Conservation (phyloP, 345 rosid genomes). For the Gossypium herbaceum region DNA sequence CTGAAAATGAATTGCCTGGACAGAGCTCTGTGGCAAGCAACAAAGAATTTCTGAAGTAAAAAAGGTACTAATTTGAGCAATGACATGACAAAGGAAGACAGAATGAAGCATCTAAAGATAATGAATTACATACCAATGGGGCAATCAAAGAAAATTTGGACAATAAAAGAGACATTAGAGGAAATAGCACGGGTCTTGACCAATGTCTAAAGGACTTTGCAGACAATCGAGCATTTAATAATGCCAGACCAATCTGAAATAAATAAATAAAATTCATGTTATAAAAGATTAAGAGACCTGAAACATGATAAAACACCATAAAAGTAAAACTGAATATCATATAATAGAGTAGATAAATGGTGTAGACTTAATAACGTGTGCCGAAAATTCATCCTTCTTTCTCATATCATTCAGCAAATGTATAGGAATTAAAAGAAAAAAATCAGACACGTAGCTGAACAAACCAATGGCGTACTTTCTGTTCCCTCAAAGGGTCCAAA, state of each 20-base stretch:
- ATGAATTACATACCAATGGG: slow-evolving; percentile 60
- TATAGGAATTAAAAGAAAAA: neutral
- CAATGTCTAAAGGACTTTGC: slow-evolving; percentile 58
- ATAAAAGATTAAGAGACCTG: neutral
- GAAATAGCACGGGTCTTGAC: slow-evolving; percentile 59
- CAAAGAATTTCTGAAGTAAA: slow-evolving; percentile 5
- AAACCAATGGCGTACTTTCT: neutral
- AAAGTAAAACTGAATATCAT: neutral
- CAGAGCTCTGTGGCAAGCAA: slow-evolving; percentile 52
- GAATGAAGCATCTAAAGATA: neutral
- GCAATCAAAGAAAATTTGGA: slow-evolving; percentile 76
- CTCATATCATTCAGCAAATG: neutral
- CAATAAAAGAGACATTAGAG: slow-evolving; percentile 61
- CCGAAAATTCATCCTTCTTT: neutral
- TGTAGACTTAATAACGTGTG: neutral
- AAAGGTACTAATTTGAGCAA: neutral
- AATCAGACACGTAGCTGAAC: neutral
- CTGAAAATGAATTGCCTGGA: slow-evolving; percentile 79
- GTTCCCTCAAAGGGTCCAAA: slow-evolving; percentile 3
- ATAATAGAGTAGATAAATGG: neutral
- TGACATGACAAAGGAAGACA: neutral
- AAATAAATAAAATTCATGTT: neutral
- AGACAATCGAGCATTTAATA: slow-evolving; percentile 81
- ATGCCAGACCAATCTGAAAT: slow-evolving; percentile 65
- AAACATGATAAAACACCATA: neutral